These are phyloP conservation scores for Candida germanica DNA, from an alignment of 805 yeast species.

Conservation along the genomic window DNA sequence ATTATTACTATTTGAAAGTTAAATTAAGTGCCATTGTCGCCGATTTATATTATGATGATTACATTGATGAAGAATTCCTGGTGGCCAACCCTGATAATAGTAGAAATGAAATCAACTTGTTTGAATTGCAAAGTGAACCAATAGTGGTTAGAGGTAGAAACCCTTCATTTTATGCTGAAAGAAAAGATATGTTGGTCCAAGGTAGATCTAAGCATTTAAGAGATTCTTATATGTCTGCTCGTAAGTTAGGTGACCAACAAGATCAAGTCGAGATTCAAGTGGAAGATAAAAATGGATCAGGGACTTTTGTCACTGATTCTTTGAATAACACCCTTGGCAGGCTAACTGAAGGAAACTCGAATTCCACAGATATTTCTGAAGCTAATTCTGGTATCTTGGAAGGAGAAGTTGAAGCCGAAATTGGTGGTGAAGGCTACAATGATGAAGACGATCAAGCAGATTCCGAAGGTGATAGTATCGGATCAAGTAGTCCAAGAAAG, in stretches of 20 bases:
- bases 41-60: slow-evolving; percentile 36
- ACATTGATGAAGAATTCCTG: slow-evolving; percentile 28
- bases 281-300: background rate
- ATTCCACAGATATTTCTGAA: slow-evolving; percentile 5
- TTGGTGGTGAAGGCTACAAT: background rate
- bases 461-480: background rate
- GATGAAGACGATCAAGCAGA: background rate
- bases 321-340: background rate
- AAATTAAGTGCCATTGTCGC: slow-evolving; percentile 37
- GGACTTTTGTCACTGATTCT: no score
- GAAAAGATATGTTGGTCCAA: slow-evolving; percentile 46
- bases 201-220: slow-evolving; percentile 15
- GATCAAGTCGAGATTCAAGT: slow-evolving; percentile 1
- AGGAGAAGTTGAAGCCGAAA: slow-evolving; percentile 8
- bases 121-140: slow-evolving; percentile 38
- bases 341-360: background rate
- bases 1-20: slow-evolving; percentile 40
- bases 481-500: background rate
- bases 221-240: slow-evolving; percentile 2
- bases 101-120: slow-evolving; percentile 28
- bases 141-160: slow-evolving; percentile 60
- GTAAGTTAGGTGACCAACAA: slow-evolving; percentile 1
- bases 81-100: slow-evolving; percentile 17
- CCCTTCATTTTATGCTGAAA: slow-evolving; percentile 56
- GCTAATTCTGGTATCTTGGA: slow-evolving; percentile 11